Evolutionary conservation across 192 early-diverging fungal genomes (phyloP), one percentile per base, ranked within the genome.

Genomic region (Pecoramyces ruminantium): DNA sequence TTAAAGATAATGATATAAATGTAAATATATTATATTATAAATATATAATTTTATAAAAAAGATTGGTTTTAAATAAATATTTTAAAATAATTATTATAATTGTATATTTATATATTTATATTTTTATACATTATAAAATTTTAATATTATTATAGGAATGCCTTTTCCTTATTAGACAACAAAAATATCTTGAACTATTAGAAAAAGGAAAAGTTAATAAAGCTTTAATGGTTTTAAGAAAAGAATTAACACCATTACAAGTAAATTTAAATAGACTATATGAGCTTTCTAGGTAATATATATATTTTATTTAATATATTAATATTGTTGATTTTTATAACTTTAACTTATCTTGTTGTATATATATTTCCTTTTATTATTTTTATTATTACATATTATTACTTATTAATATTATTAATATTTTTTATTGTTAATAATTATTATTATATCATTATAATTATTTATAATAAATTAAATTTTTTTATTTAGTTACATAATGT

Each of bases 171-270:
- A 88, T 97, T 79, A 87, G 94, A 78, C 87, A 93, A 78, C 98
- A 99, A 88, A 95, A 96, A 83, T 99, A 92, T 82, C 84, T 98
- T 29, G 98, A 99, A 84, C 84, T 93, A 8, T 82, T 99, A 38
- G 95, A 96, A 85, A 81, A 83, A 11, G 83, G 88, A 58, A 79
- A 92, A 40, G 89, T 92, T 4, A 91, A 93, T 81, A 86, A 88
- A 78, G 97, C 97, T 8, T 82, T 97, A 77, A 78, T 88, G 9
- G 87, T 95, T 12, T 85, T 99, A 29, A 91, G 95, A 58, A 90
- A 89, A 78, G 96, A 98, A 84, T 84, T 98, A 30, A 87, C 92
- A 51, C 90, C 91, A 29, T 85, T 97, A 28, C 88, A 88, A 28
- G 86, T 88, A 28, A 91, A 95, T 81, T 87, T 88, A 78, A 88